phyloP scores from a whole-genome alignment of 2,329 filamentous ascomycete species.

The Aspergillus intermedius region DNA sequence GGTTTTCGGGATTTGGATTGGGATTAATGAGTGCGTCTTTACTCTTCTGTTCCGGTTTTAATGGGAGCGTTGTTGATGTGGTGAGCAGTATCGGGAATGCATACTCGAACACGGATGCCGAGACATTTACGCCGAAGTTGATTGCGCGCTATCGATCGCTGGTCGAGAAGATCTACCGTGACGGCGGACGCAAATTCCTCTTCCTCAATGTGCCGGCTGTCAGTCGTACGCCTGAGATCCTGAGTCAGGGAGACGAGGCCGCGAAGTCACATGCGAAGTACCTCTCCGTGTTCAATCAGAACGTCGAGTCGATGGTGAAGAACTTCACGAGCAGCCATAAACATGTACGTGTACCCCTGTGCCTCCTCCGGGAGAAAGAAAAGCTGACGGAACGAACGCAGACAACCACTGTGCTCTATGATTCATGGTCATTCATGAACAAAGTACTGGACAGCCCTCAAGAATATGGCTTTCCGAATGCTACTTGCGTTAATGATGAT shows the following conservation, averaged over 20 bases:
- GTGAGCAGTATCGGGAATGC: slow-evolving; percentile 18
- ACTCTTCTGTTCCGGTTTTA: neutral
- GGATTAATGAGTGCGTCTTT: slow-evolving; percentile 22
- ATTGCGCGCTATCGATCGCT: slow-evolving; percentile 41
- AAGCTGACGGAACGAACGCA: slow-evolving; percentile 3
- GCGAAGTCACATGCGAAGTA: slow-evolving; percentile 15
- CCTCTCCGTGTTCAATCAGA: slow-evolving; percentile 19
- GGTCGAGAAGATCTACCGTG: slow-evolving; percentile 44
- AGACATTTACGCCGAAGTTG: slow-evolving; percentile 29
- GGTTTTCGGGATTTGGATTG: slow-evolving; percentile 30
- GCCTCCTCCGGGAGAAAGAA: no score
- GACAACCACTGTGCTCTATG: slow-evolving; percentile 21
- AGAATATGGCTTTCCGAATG: slow-evolving; percentile 20
- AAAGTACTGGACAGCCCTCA: slow-evolving; percentile 20
- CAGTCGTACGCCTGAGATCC: slow-evolving; percentile 20
- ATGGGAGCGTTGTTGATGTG: slow-evolving; percentile 1
- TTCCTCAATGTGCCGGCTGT: slow-evolving; percentile 54
- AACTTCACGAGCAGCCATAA: slow-evolving; percentile 11
- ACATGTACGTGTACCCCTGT: slow-evolving; percentile 12
- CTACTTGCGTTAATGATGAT: slow-evolving; percentile 23
- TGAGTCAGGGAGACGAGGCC: slow-evolving; percentile 12
- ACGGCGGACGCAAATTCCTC: slow-evolving; percentile 53
- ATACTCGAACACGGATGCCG: slow-evolving; percentile 24
- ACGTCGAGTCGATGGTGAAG: slow-evolving; percentile 16
- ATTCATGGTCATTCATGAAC: slow-evolving; percentile 26